Evolutionary conservation across 2,329 filamentous ascomycete genomes (phyloP), one percentile per base, ranked within the genome.

Genomic region (Periconia macrospinosa): DNA sequence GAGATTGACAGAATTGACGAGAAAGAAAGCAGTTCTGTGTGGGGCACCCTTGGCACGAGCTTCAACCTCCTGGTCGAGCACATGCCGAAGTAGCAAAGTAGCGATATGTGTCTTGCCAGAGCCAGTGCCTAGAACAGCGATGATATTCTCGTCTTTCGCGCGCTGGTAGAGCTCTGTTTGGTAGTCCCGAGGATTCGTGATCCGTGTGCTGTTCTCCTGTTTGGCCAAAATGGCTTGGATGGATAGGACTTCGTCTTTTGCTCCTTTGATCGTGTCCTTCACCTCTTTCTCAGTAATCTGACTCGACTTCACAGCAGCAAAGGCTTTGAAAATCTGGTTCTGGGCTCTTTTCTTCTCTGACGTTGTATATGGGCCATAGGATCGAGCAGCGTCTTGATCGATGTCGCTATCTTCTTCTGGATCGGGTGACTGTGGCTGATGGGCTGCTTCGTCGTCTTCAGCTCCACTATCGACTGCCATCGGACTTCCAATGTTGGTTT

Each of bases 41-140:
- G 78, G 66, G n/a, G 80, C 79, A 2, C 88, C 88, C 2, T 75
- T 65, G 0, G 79, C 81, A 40, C 92, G 84, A 58, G 85, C 77
- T 57, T 90, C 86, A 1, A 97, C 76, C 70, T 99, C 94, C 54
- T 87, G 79, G 40, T 91, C 85, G 30, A 97, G 81, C 10, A 85
- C 81, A 70, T 95, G 84, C 40, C 87, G 85, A 20, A 97, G 81
- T 6, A 99, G 80, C 2, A 97, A 81, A 1, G 91, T 92, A 0
- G 94, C 92, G 62, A 99, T 97, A n/a, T 97, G 79, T 0, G 94
- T 99, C 75, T 99, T 99, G 2, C 94, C 94, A 3, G 91, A 92
- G 13, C 94, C 91, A n/a, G 93, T 97, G 66, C 95, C 92, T 1
- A 97, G 81, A 1, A 99, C 94, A 1, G 94, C 92, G 61, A 99